Evolutionary conservation across 345 rosid species (phyloP).

Genomic region (Abelmoschus esculentus): DNA sequence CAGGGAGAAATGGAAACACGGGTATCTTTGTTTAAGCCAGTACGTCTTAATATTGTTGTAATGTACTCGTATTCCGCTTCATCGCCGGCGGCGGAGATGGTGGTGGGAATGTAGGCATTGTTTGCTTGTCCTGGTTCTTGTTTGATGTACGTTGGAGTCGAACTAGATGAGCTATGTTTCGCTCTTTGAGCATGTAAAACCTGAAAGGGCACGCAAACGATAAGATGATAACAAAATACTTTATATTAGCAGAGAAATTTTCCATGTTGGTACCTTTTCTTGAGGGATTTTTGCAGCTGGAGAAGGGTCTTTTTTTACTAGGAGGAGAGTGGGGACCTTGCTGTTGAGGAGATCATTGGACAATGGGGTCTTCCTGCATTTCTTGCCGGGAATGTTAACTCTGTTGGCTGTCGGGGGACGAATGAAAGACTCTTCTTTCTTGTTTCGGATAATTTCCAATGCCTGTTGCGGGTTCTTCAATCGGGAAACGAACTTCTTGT

Average conservation of each 20-base stretch:
- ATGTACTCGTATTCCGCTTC: slow-evolving; percentile 49
- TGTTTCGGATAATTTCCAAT: slow-evolving; percentile 33
- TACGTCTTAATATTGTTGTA: slow-evolving; percentile 41
- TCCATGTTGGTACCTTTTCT: slow-evolving; percentile 42
- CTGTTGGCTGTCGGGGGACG: slow-evolving; percentile 31
- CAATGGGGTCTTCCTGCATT: slow-evolving; percentile 45
- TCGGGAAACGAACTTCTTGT: slow-evolving; percentile 26
- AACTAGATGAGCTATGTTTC: slow-evolving; percentile 46
- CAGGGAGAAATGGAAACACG: slow-evolving; percentile 37
- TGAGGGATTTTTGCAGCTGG: slow-evolving; percentile 41
- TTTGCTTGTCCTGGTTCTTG: slow-evolving; percentile 19
- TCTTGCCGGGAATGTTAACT: slow-evolving; percentile 43
- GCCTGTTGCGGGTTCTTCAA: slow-evolving; percentile 40
- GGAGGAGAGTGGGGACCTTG: slow-evolving; percentile 41
- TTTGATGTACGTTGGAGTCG: slow-evolving; percentile 51
- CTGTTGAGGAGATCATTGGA: slow-evolving; percentile 37
- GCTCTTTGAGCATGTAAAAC: slow-evolving; percentile 28
- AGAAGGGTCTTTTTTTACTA: slow-evolving; percentile 63
- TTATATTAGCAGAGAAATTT: not conserved
- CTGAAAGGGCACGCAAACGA: not conserved
- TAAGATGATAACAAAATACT: not conserved
- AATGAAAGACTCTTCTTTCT: slow-evolving; percentile 65
- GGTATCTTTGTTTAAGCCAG: slow-evolving; percentile 42
- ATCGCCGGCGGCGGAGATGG: slow-evolving; percentile 6
- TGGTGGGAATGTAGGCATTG: not conserved